Evolutionary conservation across 768 basidiomycete genomes (phyloP).

Genomic region (Mycena polygramma): DNA sequence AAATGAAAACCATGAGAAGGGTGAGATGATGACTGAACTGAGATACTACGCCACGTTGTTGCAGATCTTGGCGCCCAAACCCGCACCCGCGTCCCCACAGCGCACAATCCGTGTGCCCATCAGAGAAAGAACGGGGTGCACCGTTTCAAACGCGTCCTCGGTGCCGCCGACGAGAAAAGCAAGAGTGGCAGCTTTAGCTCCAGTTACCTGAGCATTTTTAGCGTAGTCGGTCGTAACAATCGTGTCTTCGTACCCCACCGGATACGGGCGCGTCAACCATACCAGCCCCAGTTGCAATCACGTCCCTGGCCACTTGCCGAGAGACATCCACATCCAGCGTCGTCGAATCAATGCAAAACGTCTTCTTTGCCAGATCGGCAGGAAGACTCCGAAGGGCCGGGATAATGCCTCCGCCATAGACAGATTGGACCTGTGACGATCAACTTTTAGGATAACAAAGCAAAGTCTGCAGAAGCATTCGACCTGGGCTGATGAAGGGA

Average conservation of each 20-base stretch:
- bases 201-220: slow-evolving; percentile 57
- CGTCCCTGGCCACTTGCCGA: slow-evolving; percentile 69
- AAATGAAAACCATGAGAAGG: slow-evolving; percentile 29
- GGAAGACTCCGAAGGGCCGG: slow-evolving; percentile 69
- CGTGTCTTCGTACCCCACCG: slow-evolving; percentile 67
- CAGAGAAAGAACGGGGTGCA: slow-evolving; percentile 69
- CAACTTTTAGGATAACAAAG: too few relatives aligned
- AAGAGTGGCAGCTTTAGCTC: slow-evolving; percentile 88
- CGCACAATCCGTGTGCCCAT: slow-evolving; percentile 90
- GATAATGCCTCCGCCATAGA: slow-evolving; percentile 80
- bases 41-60: slow-evolving; percentile 72
- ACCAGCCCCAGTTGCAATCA: slow-evolving; percentile 67
- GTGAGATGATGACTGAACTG: slow-evolving; percentile 40
- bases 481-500: slow-evolving; percentile 93
- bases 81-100: slow-evolving; percentile 86
- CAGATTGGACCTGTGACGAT: slow-evolving; percentile 73
- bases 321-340: slow-evolving; percentile 88
- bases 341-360: slow-evolving; percentile 90
- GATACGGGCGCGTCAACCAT: slow-evolving; percentile 97
- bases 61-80: slow-evolving; percentile 91
- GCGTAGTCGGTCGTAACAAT: too few relatives aligned
- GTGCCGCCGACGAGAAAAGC: slow-evolving; percentile 94
- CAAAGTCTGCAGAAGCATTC: slow-evolving; percentile 41
- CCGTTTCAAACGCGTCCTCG: slow-evolving; percentile 65
- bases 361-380: slow-evolving; percentile 50